Evolutionary conservation across 306 rosid genomes (phyloP).

Genomic region (Mimosa bimucronata): DNA sequence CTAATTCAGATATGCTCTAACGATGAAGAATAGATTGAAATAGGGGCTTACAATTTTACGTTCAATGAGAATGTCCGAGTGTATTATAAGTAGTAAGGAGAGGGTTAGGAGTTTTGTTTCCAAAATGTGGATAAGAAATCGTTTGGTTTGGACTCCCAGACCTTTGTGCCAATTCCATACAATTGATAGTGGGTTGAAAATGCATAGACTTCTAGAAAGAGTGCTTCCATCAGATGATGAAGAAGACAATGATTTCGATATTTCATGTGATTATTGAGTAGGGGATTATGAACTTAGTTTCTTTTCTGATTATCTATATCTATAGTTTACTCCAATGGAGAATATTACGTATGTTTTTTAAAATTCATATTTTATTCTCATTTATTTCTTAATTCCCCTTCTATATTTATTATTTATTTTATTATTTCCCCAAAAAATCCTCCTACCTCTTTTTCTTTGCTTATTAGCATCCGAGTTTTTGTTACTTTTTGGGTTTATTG

Average conservation of each 20-base stretch:
- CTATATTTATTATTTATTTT: too few relatives aligned
- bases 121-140: slow-evolving; percentile 43
- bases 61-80: slow-evolving; percentile 21
- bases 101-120: slow-evolving; percentile 34
- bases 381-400: too few relatives aligned
- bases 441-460: too few relatives aligned
- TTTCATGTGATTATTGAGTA: slow-evolving; percentile 32
- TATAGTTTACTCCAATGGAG: neutral
- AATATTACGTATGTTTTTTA: too few relatives aligned
- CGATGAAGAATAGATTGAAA: slow-evolving; percentile 3
- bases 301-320: slow-evolving; percentile 26
- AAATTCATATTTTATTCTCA: too few relatives aligned
- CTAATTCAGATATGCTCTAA: slow-evolving; percentile 36
- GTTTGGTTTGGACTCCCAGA: neutral
- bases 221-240: neutral
- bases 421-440: too few relatives aligned
- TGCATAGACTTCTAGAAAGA: too few relatives aligned
- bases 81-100: slow-evolving; percentile 29
- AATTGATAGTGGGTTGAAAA: too few relatives aligned
- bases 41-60: slow-evolving; percentile 31
- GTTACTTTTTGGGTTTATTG: too few relatives aligned
- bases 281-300: slow-evolving; percentile 35
- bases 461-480: too few relatives aligned
- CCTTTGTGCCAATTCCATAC: slow-evolving; percentile 14
- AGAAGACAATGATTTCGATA: neutral